Base-by-base conservation (phyloP, 2,329 filamentous ascomycete genomes). In the Dactylellina parvicollis region DNA sequence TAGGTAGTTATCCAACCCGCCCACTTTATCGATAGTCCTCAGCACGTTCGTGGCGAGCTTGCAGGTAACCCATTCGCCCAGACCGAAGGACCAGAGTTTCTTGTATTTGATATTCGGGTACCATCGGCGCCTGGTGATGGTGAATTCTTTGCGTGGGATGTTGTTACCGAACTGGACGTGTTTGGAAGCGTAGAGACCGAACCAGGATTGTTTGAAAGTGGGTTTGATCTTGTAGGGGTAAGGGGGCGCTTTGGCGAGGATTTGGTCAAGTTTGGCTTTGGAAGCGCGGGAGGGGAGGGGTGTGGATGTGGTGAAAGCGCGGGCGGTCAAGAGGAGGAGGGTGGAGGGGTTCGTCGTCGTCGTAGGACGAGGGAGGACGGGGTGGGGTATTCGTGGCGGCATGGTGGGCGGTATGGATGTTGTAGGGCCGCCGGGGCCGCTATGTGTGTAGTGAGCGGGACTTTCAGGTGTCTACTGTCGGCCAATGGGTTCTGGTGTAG, bases 1-100 rank as follows among this genome's bases (percentile, higher is more conserved):
- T 47, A 99, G 84, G 82, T 99, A 99, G 79, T 92, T 88, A 81
- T 99, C 95, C 75, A 99, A 84, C 5, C 95, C 92, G 71, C 94
- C 94, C 75, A 90, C 88, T 80, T 92, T 94, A 79, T 92, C 88
- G 79, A 98, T 91, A 34, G 88, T 78, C 79, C 87, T 85, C 77
- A 90, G 84, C 24, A 92, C 90, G 65, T 87, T 85, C 40, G 90
- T 85, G 4, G 89, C 91, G 66, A 94, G 83, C 74, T 88, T 85
- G 38, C 90, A 85, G 80, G 88, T 87, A 61, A 95, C 83, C 77
- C 84, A 86, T 75, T 85, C 85, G 75, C 85, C 83, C 66, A 95
- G 82, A 0, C 86, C 82, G 7, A 85, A 83, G 22, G 87, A 88
- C 82, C 85, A 92, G 65, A 95, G 85, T 28, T 85, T 84, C 82